These are phyloP conservation scores for Periconia sp. DNA, from an alignment of 2,329 filamentous ascomycete species.

Conservation along the genomic window DNA sequence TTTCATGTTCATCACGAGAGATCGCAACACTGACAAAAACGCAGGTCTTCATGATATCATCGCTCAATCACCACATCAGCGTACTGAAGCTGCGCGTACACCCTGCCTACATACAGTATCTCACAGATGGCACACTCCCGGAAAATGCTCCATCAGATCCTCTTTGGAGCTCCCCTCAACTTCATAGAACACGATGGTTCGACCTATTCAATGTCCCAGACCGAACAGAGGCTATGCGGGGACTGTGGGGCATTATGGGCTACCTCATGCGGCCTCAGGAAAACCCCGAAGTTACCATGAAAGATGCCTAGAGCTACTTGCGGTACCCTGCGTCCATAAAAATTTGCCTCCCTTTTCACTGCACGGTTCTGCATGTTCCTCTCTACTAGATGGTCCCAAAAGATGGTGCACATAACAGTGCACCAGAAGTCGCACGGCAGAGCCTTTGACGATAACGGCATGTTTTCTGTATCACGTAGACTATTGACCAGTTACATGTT, in stretches of 20 bases:
- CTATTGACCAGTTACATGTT: too few relatives aligned
- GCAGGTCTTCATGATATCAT: conserved; percentile 67
- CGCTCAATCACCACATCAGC: conserved; percentile 67
- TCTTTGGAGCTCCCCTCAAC: conserved; percentile 58
- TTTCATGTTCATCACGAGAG: background rate
- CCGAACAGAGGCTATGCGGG: conserved; percentile 61
- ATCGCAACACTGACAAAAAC: conserved; percentile 15
- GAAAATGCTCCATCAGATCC: conserved; percentile 28
- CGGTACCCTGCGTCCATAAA: too few relatives aligned
- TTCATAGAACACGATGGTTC: conserved; percentile 65
- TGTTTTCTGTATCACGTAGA: too few relatives aligned
- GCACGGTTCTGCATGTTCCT: too few relatives aligned
- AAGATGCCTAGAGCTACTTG: conserved; percentile 3
- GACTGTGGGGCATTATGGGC: conserved; percentile 64
- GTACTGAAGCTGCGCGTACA: conserved; percentile 66
- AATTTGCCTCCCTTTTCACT: too few relatives aligned
- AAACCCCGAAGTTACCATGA: conserved; percentile 15
- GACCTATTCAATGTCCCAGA: conserved; percentile 62
- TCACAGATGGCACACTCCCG: conserved; percentile 53
- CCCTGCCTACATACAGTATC: conserved; percentile 60
- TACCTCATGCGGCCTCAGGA: conserved; percentile 52
- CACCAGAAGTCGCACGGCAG: too few relatives aligned
- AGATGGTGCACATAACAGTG: too few relatives aligned
- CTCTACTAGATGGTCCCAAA: too few relatives aligned
- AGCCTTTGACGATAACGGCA: too few relatives aligned